Conservation (phyloP, 805 yeast genomes). For the Lachancea fermentati region DNA sequence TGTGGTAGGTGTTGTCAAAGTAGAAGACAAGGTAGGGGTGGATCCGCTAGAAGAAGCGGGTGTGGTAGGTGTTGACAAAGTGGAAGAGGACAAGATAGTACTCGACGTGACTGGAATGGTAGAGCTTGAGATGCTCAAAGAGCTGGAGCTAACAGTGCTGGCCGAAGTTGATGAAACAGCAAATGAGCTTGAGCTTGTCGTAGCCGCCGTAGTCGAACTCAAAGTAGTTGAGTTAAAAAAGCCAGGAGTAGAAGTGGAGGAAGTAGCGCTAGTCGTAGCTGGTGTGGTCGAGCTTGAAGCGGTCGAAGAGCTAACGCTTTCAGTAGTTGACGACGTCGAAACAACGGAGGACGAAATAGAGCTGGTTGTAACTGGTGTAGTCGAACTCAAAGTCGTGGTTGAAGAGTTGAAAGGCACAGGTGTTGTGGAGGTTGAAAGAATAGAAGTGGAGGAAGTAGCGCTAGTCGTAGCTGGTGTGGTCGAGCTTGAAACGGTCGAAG, state of each 20-base stretch:
- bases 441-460: conserved; percentile 2
- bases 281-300: conserved; percentile 4
- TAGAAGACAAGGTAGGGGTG: not conserved
- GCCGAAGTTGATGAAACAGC: conserved; percentile 4
- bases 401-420: conserved; percentile 1
- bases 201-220: conserved; percentile 1
- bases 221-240: conserved; percentile 4
- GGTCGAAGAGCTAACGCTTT: not conserved
- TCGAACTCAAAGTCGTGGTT: not conserved
- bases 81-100: conserved; percentile 6
- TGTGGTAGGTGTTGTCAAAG: not conserved
- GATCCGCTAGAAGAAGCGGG: conserved; percentile 1
- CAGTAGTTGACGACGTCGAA: conserved; percentile 1
- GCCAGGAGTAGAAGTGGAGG: conserved; percentile 7
- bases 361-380: conserved; percentile 2
- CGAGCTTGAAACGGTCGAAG: conserved; percentile 1
- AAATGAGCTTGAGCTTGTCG: conserved; percentile 4
- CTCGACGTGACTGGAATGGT: conserved; percentile 4
- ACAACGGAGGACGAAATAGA: conserved; percentile 1
- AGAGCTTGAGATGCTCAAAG: conserved; percentile 5
- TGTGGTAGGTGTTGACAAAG: conserved; percentile 3
- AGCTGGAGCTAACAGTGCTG: conserved; percentile 5
- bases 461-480: conserved; percentile 2
- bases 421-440: conserved; percentile 4
- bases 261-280: not conserved